Conservation (phyloP, 2,329 filamentous ascomycete genomes). For the Aspergillus quadricinctus region DNA sequence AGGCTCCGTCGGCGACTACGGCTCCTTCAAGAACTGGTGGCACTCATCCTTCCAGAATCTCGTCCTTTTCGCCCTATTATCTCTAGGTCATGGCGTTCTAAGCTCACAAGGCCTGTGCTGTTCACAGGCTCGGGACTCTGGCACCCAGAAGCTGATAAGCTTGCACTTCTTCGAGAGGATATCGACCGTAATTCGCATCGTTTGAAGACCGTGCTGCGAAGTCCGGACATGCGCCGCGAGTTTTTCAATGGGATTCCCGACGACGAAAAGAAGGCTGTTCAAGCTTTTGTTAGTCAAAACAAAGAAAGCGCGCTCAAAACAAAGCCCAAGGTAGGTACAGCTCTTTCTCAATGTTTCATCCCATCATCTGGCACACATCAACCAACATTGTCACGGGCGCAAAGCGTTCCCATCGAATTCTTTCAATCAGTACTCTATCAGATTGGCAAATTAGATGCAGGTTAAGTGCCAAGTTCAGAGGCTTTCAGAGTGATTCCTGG, state of each 20-base stretch:
- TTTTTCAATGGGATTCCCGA: slow-evolving; percentile 59
- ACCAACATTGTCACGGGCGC: not conserved
- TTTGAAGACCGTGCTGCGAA: slow-evolving; percentile 64
- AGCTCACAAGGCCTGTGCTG: slow-evolving; percentile 7
- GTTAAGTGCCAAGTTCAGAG: not conserved
- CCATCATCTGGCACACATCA: not conserved
- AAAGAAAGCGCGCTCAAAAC: slow-evolving; percentile 74
- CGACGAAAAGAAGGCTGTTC: slow-evolving; percentile 58
- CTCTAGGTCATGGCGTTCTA: not conserved
- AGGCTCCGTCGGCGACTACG: not conserved
- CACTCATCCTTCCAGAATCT: not conserved
- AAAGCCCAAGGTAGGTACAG: slow-evolving; percentile 67
- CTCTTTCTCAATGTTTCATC: not conserved
- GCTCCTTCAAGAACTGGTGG: not conserved
- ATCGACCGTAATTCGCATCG: slow-evolving; percentile 69
- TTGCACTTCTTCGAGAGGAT: slow-evolving; percentile 64
- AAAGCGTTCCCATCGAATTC: not conserved
- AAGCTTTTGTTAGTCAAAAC: slow-evolving; percentile 68
- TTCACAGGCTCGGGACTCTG: slow-evolving; percentile 69
- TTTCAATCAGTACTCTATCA: not conserved
- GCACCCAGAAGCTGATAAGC: slow-evolving; percentile 65
- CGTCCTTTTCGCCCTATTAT: not conserved
- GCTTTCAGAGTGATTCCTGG: not conserved
- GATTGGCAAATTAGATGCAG: not conserved
- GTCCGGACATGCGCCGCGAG: slow-evolving; percentile 56